Conservation (phyloP, 2,329 filamentous ascomycete genomes). For the Seiridium cupressi region DNA sequence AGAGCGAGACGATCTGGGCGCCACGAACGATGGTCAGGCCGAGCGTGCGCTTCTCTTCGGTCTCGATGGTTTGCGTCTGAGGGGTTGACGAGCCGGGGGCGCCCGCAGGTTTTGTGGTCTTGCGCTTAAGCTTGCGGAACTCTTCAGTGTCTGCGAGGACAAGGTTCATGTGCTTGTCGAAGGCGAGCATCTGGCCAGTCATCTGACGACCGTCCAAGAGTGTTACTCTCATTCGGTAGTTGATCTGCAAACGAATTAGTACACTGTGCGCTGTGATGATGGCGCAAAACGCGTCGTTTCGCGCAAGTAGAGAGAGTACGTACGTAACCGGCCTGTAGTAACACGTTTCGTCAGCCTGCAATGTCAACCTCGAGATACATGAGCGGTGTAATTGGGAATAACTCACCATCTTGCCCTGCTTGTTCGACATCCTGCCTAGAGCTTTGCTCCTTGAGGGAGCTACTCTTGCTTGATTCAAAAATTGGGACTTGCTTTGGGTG, state of each 20-base stretch:
- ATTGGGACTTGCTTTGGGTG: slow-evolving; percentile 36
- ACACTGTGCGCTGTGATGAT: background rate
- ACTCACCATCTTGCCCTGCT: slow-evolving; percentile 99
- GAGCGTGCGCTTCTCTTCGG: slow-evolving; percentile 96
- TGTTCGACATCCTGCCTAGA: slow-evolving; percentile 69
- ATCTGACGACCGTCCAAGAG: slow-evolving; percentile 94
- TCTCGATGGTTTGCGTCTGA: slow-evolving; percentile 69
- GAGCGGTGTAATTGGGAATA: slow-evolving; percentile 32
- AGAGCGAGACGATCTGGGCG: slow-evolving; percentile 90
- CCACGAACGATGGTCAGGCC: slow-evolving; percentile 93
- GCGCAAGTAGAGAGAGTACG: slow-evolving; percentile 33
- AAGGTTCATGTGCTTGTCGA: slow-evolving; percentile 99
- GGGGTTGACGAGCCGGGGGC: slow-evolving; percentile 63
- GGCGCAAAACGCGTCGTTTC: background rate
- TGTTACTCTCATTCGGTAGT: slow-evolving; percentile 98
- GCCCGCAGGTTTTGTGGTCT: slow-evolving; percentile 65
- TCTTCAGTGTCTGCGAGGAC: slow-evolving; percentile 98
- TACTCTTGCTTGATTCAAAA: slow-evolving; percentile 33
- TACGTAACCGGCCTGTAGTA: slow-evolving; percentile 67
- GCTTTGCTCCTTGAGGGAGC: slow-evolving; percentile 40
- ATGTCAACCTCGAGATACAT: slow-evolving; percentile 49
- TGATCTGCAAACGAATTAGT: slow-evolving; percentile 68
- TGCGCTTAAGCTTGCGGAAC: slow-evolving; percentile 87
- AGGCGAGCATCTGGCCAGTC: slow-evolving; percentile 96
- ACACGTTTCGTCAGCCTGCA: slow-evolving; percentile 56